phyloP scores from a whole-genome alignment of 1,284 basidiomycete species.

The Naganishia sp. region DNA sequence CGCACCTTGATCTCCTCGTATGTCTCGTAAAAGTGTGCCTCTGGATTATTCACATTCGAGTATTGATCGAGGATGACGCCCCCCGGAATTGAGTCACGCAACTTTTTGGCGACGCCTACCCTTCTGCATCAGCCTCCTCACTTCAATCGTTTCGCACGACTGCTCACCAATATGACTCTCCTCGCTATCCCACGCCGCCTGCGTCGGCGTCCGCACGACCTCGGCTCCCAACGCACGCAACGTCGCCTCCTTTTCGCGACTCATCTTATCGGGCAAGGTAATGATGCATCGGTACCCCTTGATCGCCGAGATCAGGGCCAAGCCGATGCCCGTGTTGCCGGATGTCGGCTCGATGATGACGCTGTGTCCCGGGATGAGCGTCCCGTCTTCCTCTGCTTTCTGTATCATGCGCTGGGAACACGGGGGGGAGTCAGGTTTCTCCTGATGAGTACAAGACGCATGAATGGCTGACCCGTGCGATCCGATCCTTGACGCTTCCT shows the following conservation, averaged over 20 bases:
- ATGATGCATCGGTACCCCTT: conserved; percentile 69
- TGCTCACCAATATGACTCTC: conserved; percentile 33
- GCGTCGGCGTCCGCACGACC: conserved; percentile 91
- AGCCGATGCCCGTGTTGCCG: conserved; percentile 93
- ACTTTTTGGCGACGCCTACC: conserved; percentile 74
- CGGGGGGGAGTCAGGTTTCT: no score
- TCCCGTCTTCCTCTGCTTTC: conserved; percentile 82
- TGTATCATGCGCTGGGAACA: conserved; percentile 76
- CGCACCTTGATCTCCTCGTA: conserved; percentile 80
- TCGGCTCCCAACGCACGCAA: conserved; percentile 89
- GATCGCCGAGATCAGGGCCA: conserved; percentile 81
- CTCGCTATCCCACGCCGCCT: conserved; percentile 64
- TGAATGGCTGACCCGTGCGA: conserved; percentile 65
- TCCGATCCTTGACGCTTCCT: conserved; percentile 93
- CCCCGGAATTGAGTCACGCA: conserved; percentile 76
- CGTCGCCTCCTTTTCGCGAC: conserved; percentile 89
- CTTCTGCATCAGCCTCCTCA: not conserved
- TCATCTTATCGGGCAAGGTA: conserved; percentile 96
- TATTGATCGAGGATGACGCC: conserved; percentile 93
- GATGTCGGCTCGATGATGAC: conserved; percentile 85
- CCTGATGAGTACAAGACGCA: not conserved
- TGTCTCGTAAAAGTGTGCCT: conserved; percentile 83
- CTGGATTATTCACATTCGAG: conserved; percentile 71
- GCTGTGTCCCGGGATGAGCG: conserved; percentile 81
- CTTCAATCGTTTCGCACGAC: not conserved